These are phyloP conservation scores for Cystobasidium sp. DNA, from an alignment of 1,284 basidiomycete genomes.

Conservation along the genomic window DNA sequence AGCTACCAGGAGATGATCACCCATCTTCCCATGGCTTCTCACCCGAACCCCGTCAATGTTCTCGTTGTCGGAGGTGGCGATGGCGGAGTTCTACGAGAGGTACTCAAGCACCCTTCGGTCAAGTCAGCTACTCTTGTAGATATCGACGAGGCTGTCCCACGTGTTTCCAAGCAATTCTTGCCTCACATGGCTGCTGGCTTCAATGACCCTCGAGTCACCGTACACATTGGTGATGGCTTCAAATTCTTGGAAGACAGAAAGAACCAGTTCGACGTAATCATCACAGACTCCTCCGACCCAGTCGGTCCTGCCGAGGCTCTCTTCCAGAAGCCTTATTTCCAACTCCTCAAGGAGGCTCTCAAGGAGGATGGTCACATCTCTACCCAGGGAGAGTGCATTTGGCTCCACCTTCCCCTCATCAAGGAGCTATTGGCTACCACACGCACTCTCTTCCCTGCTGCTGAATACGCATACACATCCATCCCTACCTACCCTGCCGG, in stretches of 20 bases:
- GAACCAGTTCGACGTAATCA: slow-evolving; percentile 93
- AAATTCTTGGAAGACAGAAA: slow-evolving; percentile 91
- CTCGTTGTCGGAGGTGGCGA: slow-evolving; percentile 76
- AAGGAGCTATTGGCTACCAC: slow-evolving; percentile 75
- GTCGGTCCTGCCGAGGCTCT: slow-evolving; percentile 93
- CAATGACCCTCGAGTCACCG: slow-evolving; percentile 79
- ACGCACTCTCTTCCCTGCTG: slow-evolving; percentile 76
- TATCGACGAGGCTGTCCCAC: slow-evolving; percentile 98
- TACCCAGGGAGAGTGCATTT: slow-evolving; percentile 94
- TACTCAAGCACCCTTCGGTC: slow-evolving; percentile 90
- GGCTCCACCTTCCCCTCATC: slow-evolving; percentile 93
- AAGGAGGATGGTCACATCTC: slow-evolving; percentile 90
- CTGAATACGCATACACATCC: slow-evolving; percentile 93
- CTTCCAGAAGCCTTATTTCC: slow-evolving; percentile 97
- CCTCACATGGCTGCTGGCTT: slow-evolving; percentile 92
- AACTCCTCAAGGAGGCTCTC: slow-evolving; percentile 87
- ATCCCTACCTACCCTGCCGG: slow-evolving; percentile 98
- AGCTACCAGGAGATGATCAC: slow-evolving; percentile 99
- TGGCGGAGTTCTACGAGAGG: slow-evolving; percentile 95
- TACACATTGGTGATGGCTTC: slow-evolving; percentile 95
- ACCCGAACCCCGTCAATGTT: slow-evolving; percentile 94
- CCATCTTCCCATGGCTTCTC: slow-evolving; percentile 90
- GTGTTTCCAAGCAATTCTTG: slow-evolving; percentile 90
- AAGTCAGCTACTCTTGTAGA: slow-evolving; percentile 94
- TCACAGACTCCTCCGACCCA: slow-evolving; percentile 97